Conservation (phyloP, 805 yeast genomes). For the Myxozyma sirexii region DNA sequence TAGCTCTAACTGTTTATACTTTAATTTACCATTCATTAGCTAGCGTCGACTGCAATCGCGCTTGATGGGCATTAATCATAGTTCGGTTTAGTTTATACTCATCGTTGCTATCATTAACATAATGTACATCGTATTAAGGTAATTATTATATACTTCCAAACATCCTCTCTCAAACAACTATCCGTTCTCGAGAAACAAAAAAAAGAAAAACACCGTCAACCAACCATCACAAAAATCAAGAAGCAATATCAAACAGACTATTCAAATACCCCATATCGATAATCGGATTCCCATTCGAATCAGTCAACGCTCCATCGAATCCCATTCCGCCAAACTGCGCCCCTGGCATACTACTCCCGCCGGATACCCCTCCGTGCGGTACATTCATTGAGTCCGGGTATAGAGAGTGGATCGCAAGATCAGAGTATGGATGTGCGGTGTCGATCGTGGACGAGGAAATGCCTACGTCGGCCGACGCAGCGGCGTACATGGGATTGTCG, state of each 20-base stretch:
- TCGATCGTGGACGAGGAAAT: not conserved
- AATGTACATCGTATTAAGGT: too few relatives aligned
- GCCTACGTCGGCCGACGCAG: not conserved
- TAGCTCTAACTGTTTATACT: too few relatives aligned
- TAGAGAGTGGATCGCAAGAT: not conserved
- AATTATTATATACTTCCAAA: too few relatives aligned
- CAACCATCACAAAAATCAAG: not conserved
- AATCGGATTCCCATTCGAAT: constrained; percentile 7
- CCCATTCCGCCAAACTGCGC: constrained; percentile 4
- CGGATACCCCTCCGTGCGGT: not conserved
- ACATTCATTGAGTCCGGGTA: not conserved
- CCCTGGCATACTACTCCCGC: not conserved
- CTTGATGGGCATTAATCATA: too few relatives aligned
- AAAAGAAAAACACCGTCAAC: not conserved
- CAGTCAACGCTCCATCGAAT: constrained; percentile 8
- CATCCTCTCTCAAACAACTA: too few relatives aligned
- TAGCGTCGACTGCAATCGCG: too few relatives aligned
- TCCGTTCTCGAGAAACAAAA: not conserved
- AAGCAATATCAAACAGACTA: constrained; percentile 20
- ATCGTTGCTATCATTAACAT: too few relatives aligned
- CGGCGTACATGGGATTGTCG: not conserved
- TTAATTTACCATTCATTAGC: too few relatives aligned
- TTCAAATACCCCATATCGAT: constrained; percentile 19
- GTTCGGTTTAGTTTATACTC: too few relatives aligned
- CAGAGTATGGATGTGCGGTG: not conserved